Evolutionary conservation across 2,329 filamentous ascomycete genomes (phyloP), one percentile per base, ranked within the genome.

Genomic region (Zopfia rhizophila): DNA sequence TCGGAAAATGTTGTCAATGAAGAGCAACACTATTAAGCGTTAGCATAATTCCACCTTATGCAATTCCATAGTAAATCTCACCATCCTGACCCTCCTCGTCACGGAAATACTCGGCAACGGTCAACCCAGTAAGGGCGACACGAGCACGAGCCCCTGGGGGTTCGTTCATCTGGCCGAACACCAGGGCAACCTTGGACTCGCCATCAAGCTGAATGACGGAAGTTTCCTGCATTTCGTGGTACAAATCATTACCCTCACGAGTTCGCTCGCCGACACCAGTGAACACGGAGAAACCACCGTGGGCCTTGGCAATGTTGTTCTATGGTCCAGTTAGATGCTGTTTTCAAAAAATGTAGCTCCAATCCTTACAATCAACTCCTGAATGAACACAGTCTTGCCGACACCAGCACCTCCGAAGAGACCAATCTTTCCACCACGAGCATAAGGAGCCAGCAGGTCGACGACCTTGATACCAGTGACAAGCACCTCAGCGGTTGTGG

Each of bases 231-330:
- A 99, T 99, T 87, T 99, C 94, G 83, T 99, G 93, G 89, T 99
- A 99, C 85, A 99, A 80, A 88, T 99, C 94, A 87, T 99, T 99
- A 86, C 94, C 94, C 88, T 99, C 94, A 91, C 94, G 94, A 76
- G 94, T 99, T 85, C 94, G 93, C 89, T 99, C 94, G 78, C 94
- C 94, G 81, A 99, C 94, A 93, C 94, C 94, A 75, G 91, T 96
- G 89, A 99, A 99, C 77, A 99, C 94, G 65, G 94, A 99, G 90
- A 96, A 99, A 96, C 94, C 94, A 96, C 94, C 94, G 84, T 99
- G 94, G 69, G 94, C 94, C 87, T 97, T 97, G 82, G 94, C 94
- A 75, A 99, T 97, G 89, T 99, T 99, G 91, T 99, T 99, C 84
- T 87, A 63, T 38, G 5, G 23, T 21, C 11, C 7, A 42, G 58